phyloP scores from a whole-genome alignment of 192 early-diverging fungal genomes.

The Coemansia sp. region DNA sequence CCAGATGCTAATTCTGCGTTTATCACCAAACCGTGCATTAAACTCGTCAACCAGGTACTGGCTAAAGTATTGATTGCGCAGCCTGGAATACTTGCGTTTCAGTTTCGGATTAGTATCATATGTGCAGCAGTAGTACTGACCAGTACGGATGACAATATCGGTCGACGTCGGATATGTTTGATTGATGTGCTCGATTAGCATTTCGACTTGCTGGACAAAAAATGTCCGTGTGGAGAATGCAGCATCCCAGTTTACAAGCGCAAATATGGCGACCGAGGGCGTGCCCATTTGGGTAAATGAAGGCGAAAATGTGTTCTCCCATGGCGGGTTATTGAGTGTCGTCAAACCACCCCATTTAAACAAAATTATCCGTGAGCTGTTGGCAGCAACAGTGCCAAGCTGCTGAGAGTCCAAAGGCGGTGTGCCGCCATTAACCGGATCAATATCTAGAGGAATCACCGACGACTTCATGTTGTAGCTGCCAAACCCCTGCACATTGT shows the following conservation, averaged over 20 bases:
- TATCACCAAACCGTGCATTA: constrained; percentile 12
- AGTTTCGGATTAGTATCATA: constrained; percentile 35
- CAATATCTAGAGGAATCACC: constrained; percentile 17
- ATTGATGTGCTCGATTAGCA: constrained; percentile 25
- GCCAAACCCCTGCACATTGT: constrained; percentile 22
- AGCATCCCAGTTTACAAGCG: constrained; percentile 55
- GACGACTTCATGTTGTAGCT: constrained; percentile 21
- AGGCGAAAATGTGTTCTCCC: constrained; percentile 18
- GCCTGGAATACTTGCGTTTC: constrained; percentile 33
- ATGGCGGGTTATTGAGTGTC: constrained; percentile 26
- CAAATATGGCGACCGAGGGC: constrained; percentile 34
- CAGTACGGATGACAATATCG: constrained; percentile 50
- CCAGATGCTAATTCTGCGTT: constrained; percentile 32
- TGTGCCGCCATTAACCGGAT: constrained; percentile 7
- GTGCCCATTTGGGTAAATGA: constrained; percentile 23
- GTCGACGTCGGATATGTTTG: constrained; percentile 18
- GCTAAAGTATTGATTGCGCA: constrained; percentile 24
- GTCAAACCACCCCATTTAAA: constrained; percentile 58
- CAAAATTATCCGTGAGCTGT: constrained; percentile 19
- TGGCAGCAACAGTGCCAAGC: background rate
- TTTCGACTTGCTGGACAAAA: constrained; percentile 26
- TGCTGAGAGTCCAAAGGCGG: background rate
- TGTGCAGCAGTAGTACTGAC: constrained; percentile 58
- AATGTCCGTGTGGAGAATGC: constrained; percentile 35
- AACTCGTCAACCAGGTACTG: constrained; percentile 26